These are phyloP conservation scores for Sporothrix curviconia DNA, from an alignment of 2,329 filamentous ascomycete species.

Conservation along the genomic window DNA sequence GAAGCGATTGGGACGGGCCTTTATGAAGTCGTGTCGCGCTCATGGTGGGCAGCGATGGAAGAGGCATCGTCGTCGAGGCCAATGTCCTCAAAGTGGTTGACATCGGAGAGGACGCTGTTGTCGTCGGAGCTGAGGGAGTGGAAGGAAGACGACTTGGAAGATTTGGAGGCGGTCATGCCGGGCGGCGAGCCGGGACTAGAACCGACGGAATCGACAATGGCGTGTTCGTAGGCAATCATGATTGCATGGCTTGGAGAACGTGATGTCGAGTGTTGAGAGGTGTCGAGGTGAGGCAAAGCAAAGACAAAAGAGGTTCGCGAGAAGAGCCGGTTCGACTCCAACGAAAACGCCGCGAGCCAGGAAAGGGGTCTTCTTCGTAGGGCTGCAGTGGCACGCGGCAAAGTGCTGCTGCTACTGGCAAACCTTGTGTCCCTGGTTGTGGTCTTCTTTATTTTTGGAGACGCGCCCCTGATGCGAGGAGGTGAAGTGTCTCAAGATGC, in stretches of 20 bases:
- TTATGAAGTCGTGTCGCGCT: constrained; percentile 31
- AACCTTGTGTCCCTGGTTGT: too few relatives aligned
- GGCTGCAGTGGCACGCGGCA: too few relatives aligned
- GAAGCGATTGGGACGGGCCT: constrained; percentile 40
- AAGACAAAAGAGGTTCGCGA: not conserved
- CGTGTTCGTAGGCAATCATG: constrained; percentile 36
- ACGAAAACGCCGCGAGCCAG: too few relatives aligned
- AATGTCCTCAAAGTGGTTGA: constrained; percentile 88
- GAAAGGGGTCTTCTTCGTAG: too few relatives aligned
- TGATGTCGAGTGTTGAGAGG: not conserved
- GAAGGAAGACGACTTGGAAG: constrained; percentile 84
- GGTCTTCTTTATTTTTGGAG: too few relatives aligned
- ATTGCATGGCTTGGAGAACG: constrained; percentile 13
- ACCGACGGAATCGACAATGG: constrained; percentile 34
- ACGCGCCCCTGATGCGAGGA: constrained; percentile 1
- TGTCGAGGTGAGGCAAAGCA: not conserved
- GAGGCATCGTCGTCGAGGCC: constrained; percentile 61
- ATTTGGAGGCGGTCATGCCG: constrained; percentile 75
- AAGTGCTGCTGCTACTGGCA: too few relatives aligned
- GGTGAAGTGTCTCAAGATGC: constrained; percentile 6
- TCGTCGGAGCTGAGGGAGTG: constrained; percentile 73
- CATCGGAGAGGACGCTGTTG: constrained; percentile 62
- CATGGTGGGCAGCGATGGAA: constrained; percentile 27
- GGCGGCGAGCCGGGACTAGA: constrained; percentile 60
- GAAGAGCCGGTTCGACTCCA: too few relatives aligned